Conservation (phyloP, 345 rosid species). For the Abelmoschus esculentus region DNA sequence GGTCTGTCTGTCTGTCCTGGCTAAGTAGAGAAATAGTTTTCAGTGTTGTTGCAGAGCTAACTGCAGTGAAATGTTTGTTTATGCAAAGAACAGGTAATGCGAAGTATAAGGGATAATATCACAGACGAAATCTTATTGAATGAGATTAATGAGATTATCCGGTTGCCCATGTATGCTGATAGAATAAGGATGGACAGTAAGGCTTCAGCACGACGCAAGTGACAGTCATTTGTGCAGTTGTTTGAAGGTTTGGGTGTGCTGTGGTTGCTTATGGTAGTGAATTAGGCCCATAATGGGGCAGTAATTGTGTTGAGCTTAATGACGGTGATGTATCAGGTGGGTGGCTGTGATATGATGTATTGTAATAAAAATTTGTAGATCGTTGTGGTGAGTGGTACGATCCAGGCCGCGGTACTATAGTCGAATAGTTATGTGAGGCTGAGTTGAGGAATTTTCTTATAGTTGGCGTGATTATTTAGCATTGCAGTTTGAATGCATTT, state of each 20-base stretch:
- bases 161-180: slow-evolving; percentile 91
- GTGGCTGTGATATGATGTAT: slow-evolving; percentile 16
- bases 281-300: not conserved
- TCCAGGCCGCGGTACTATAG: slow-evolving; percentile 18
- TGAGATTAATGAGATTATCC: slow-evolving; percentile 75
- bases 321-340: not conserved
- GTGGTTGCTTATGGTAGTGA: not conserved
- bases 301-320: not conserved
- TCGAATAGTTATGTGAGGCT: slow-evolving; percentile 10
- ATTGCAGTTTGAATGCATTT: slow-evolving; percentile 13
- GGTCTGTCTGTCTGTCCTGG: slow-evolving; percentile 31
- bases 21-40: not conserved
- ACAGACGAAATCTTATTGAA: slow-evolving; percentile 80
- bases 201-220: slow-evolving; percentile 50
- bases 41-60: not conserved
- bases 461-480: slow-evolving; percentile 22
- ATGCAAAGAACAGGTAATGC: slow-evolving; percentile 61
- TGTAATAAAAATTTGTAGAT: slow-evolving; percentile 2
- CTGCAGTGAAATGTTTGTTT: slow-evolving; percentile 6
- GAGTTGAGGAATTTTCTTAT: slow-evolving; percentile 14
- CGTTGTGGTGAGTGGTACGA: slow-evolving; percentile 21
- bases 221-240: slow-evolving; percentile 5
- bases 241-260: not conserved
- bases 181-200: slow-evolving; percentile 74
- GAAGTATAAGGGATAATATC: slow-evolving; percentile 90